Evolutionary conservation across 805 yeast species (phyloP).

Genomic region (Starmera caribaea): DNA sequence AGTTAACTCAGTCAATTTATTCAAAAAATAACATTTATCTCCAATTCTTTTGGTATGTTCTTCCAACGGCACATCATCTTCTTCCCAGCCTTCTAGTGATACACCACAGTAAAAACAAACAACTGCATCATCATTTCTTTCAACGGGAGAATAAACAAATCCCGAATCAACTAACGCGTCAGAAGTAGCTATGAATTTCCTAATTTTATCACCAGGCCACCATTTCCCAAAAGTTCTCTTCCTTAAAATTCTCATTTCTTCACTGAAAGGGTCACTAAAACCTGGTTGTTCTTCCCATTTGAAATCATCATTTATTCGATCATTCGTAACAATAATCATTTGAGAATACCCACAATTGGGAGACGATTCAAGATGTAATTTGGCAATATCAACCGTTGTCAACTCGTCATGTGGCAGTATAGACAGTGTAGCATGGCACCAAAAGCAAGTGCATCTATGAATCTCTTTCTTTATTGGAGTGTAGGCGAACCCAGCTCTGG

Average conservation of each 20-base stretch:
- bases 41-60: conserved; percentile 43
- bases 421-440: conserved; percentile 25
- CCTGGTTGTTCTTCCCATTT: conserved; percentile 10
- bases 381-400: too few species aligned
- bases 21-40: conserved; percentile 26
- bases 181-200: conserved; percentile 29
- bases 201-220: conserved; percentile 38
- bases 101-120: conserved; percentile 57
- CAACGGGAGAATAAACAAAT: conserved; percentile 45
- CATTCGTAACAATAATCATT: too few species aligned
- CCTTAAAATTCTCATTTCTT: conserved; percentile 24
- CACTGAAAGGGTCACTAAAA: conserved; percentile 26
- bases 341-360: too few species aligned
- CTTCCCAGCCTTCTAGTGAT: conserved; percentile 65
- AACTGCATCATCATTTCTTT: conserved; percentile 42
- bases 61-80: conserved; percentile 47
- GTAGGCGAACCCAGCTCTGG: conserved; percentile 52
- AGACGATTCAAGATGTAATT: too few species aligned
- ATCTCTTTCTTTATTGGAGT: conserved; percentile 40
- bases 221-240: conserved; percentile 28
- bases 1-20: neutral
- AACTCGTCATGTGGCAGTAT: too few species aligned
- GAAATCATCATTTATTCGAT: conserved; percentile 1
- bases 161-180: conserved; percentile 49
- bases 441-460: conserved; percentile 49